A percentile compares a stretch with the other conserved stretches of the same genome.
Conservation (phyloP, 2,329 filamentous ascomycete species). For the Aureobasidium mangrovei region DNA sequence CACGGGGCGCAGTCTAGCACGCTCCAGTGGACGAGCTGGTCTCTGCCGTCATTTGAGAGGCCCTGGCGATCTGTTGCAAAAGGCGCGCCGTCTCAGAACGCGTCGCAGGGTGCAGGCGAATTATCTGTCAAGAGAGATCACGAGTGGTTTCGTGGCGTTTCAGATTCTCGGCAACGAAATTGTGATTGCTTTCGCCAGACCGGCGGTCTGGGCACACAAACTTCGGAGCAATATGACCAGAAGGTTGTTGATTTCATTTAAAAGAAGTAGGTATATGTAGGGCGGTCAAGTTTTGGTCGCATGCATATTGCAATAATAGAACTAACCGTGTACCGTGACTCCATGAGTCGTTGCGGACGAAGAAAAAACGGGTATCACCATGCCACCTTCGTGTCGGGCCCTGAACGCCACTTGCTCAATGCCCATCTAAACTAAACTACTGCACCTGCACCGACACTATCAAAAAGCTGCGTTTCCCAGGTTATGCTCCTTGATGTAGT, state of each 20-base stretch:
- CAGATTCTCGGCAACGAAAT: constrained; percentile 13
- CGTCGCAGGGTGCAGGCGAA: constrained; percentile 1
- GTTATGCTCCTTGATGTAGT: constrained; percentile 70
- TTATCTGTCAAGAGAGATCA: constrained; percentile 8
- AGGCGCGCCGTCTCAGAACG: constrained; percentile 10
- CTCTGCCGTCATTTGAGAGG: constrained; percentile 5
- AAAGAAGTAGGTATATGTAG: background rate
- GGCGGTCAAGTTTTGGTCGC: constrained; percentile 1
- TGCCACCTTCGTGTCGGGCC: constrained; percentile 4
- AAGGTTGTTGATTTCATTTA: background rate
- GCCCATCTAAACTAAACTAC: constrained; percentile 4
- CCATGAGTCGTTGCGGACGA: constrained; percentile 11
- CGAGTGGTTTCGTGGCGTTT: constrained; percentile 11
- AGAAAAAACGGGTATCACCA: constrained; percentile 14
- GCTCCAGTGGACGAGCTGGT: background rate
- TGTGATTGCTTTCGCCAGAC: constrained; percentile 8
- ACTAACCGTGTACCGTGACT: background rate
- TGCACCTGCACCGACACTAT: constrained; percentile 12
- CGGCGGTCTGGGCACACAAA: background rate
- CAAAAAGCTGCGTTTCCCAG: constrained; percentile 32
- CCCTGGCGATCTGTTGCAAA: constrained; percentile 10
- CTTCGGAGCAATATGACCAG: background rate
- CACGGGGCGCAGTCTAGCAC: constrained; percentile 10
- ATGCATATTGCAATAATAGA: constrained; percentile 9
- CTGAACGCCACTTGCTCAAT: constrained; percentile 6